Conservation (phyloP, 2,329 filamentous ascomycete genomes). For the Penicillium sp. region DNA sequence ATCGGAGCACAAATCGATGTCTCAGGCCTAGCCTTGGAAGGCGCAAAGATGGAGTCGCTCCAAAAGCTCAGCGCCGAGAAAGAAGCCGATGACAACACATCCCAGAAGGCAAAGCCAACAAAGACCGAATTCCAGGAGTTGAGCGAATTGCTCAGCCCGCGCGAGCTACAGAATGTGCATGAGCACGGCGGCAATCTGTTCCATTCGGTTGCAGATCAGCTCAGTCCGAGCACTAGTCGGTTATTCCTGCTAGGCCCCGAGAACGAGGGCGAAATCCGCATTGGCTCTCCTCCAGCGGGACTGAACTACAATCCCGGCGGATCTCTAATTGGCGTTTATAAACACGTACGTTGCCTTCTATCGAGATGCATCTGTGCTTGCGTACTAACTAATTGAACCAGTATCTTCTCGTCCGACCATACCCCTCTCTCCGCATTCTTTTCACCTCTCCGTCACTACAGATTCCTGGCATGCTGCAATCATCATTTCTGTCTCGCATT, state of each 20-base stretch:
- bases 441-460: slow-evolving; percentile 67
- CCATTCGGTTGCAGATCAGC: slow-evolving; percentile 20
- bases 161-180: slow-evolving; percentile 64
- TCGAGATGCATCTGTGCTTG: not conserved
- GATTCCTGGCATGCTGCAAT: slow-evolving; percentile 65
- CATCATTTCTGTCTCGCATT: slow-evolving; percentile 47
- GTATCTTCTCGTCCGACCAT: slow-evolving; percentile 53
- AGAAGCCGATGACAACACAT: slow-evolving; percentile 17
- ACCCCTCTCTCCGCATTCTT: slow-evolving; percentile 63
- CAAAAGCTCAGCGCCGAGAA: slow-evolving; percentile 43
- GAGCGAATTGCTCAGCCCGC: slow-evolving; percentile 65
- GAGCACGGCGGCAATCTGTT: slow-evolving; percentile 57
- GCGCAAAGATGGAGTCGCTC: slow-evolving; percentile 62
- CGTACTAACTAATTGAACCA: slow-evolving; percentile 11
- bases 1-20: slow-evolving; percentile 72
- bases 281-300: not conserved
- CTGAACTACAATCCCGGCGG: not conserved
- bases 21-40: slow-evolving; percentile 65
- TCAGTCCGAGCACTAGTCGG: slow-evolving; percentile 10
- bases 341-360: slow-evolving; percentile 51
- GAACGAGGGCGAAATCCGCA: slow-evolving; percentile 9
- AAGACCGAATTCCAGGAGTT: slow-evolving; percentile 63
- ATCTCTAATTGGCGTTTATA: slow-evolving; percentile 50
- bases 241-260: slow-evolving; percentile 16
- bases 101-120: slow-evolving; percentile 32